Conservation (phyloP, 169 alveolate genomes). For the Babesia divergens region DNA sequence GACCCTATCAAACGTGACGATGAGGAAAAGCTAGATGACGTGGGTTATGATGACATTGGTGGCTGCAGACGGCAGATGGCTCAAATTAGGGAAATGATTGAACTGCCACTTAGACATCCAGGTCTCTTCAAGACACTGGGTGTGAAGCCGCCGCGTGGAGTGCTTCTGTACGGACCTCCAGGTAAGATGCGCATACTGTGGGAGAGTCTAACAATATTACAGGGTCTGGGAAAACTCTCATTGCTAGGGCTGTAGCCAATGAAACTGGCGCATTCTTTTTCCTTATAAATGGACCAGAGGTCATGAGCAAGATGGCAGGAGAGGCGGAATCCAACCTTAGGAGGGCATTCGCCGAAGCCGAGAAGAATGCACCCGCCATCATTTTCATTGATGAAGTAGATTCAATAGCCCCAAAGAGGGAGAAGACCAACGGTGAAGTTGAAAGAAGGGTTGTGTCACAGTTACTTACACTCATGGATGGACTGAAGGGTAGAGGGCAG, state of each 20-base stretch:
- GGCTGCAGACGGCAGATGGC: slow-evolving; percentile 99
- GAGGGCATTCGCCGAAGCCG: slow-evolving; percentile 95
- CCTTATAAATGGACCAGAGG: slow-evolving; percentile 95
- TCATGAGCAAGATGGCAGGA: slow-evolving; percentile 98
- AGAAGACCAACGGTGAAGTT: slow-evolving; percentile 99
- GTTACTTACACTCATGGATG: slow-evolving; percentile 98
- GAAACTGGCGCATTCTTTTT: slow-evolving; percentile 97
- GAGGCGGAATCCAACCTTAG: slow-evolving; percentile 98
- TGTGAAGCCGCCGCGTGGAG: slow-evolving; percentile 99
- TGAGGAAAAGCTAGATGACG: slow-evolving; percentile 98
- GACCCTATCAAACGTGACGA: slow-evolving; percentile 99
- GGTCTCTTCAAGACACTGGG: slow-evolving; percentile 97
- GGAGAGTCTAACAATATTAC: background rate
- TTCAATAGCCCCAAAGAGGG: slow-evolving; percentile 99
- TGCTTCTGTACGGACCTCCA: slow-evolving; percentile 99
- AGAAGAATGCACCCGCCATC: slow-evolving; percentile 99
- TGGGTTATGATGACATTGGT: slow-evolving; percentile 99
- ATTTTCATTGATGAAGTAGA: slow-evolving; percentile 99
- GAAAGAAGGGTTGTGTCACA: slow-evolving; percentile 99
- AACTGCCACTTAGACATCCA: slow-evolving; percentile 99
- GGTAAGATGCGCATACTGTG: slow-evolving; percentile 68
- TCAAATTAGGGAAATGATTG: slow-evolving; percentile 97
- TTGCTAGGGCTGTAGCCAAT: slow-evolving; percentile 99
- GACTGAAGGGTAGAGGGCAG: slow-evolving; percentile 98
- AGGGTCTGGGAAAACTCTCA: slow-evolving; percentile 97